These are phyloP conservation scores for Rhodosorus marinus DNA, from an alignment of 23 red algal species.

Conservation along the genomic window DNA sequence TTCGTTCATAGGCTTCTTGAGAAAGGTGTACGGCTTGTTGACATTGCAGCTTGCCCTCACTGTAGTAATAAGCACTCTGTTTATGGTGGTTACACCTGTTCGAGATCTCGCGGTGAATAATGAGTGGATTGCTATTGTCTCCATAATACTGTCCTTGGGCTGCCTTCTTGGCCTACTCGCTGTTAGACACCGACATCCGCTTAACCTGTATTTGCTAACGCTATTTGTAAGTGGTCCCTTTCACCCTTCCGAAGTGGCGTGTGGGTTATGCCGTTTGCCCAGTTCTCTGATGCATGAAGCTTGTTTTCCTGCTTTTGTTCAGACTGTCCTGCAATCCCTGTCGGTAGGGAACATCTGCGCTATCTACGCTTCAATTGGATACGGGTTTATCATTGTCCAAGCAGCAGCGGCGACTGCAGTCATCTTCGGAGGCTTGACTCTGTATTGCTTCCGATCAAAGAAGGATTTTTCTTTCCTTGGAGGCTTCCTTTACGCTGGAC, in stretches of 20 bases:
- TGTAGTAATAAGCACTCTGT: constrained; percentile 26
- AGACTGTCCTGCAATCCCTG: constrained; percentile 40
- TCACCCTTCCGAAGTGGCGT: neutral
- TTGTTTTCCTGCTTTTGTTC: no score
- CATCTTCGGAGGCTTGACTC: constrained; percentile 54
- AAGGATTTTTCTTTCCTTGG: constrained; percentile 86
- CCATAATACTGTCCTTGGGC: constrained; percentile 50
- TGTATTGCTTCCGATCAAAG: constrained; percentile 59
- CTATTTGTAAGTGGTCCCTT: constrained; percentile 24
- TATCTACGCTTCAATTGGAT: constrained; percentile 29
- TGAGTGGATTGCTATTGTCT: constrained; percentile 13
- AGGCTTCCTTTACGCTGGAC: constrained; percentile 49
- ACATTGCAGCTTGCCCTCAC: constrained; percentile 58
- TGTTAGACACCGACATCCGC: constrained; percentile 31
- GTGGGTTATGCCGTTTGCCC: neutral
- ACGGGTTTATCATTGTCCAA: constrained; percentile 51
- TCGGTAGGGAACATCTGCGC: constrained; percentile 57
- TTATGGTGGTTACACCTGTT: constrained; percentile 52
- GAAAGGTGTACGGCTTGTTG: constrained; percentile 83
- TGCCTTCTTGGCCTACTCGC: constrained; percentile 33
- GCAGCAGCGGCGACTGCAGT: constrained; percentile 40
- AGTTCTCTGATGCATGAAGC: neutral
- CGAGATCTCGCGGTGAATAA: constrained; percentile 12
- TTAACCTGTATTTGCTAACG: constrained; percentile 39
- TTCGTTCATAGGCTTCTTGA: constrained; percentile 75